Conservation (phyloP, 768 basidiomycete species). For the Trametes villosa region DNA sequence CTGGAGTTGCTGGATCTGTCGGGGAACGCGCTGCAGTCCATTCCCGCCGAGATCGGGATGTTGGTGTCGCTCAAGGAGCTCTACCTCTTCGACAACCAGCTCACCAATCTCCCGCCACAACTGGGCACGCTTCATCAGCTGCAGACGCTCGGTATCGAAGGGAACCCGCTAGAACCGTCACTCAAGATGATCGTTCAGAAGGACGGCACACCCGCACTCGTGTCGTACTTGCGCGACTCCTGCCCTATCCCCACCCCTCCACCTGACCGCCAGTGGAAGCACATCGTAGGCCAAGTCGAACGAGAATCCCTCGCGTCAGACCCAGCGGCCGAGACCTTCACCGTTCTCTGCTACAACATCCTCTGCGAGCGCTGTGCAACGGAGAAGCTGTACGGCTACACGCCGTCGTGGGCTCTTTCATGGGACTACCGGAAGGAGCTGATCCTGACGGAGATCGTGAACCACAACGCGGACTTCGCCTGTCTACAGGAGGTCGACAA, state of each 20-base stretch:
- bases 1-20: conserved; percentile 92
- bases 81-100: conserved; percentile 93
- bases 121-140: conserved; percentile 91
- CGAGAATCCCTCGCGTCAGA: conserved; percentile 64
- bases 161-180: conserved; percentile 87
- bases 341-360: conserved; percentile 90
- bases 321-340: conserved; percentile 74
- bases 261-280: conserved; percentile 79
- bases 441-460: conserved; percentile 83
- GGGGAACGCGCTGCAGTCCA: conserved; percentile 74
- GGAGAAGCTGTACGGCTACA: conserved; percentile 90
- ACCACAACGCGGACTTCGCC: conserved; percentile 84
- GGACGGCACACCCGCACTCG: conserved; percentile 89
- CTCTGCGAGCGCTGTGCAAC: conserved; percentile 92
- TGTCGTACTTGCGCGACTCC: conserved; percentile 92
- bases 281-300: conserved; percentile 60
- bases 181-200: conserved; percentile 87
- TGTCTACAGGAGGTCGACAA: conserved; percentile 97
- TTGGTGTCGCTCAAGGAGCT: conserved; percentile 88
- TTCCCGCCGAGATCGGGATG: conserved; percentile 92
- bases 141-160: conserved; percentile 92
- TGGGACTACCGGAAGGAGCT: conserved; percentile 94
- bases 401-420: conserved; percentile 93
- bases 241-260: conserved; percentile 82
- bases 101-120: conserved; percentile 84